Percentiles rank a stretch among this genome's conserved stretches.
Evolutionary conservation across 2,329 filamentous ascomycete genomes (phyloP).

Genomic region (Dryadomyces quercus-mongolicae): DNA sequence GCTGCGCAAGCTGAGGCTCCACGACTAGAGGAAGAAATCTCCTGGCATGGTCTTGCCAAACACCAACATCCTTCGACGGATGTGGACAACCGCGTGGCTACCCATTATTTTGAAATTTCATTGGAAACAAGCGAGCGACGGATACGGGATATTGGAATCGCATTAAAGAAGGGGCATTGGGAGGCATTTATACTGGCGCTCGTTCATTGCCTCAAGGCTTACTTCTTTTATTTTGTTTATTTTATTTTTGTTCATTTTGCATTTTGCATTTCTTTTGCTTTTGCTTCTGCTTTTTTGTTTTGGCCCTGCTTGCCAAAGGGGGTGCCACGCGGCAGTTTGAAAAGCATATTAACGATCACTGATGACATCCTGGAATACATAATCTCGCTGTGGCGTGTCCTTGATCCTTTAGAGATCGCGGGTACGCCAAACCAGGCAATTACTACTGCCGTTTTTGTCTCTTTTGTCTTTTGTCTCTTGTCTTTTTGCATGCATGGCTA

Average conservation of each 20-base stretch:
- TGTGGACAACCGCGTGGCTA: not conserved
- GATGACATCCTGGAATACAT: not conserved
- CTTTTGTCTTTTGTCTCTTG: not conserved
- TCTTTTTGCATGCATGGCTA: not conserved
- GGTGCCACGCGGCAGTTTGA: not conserved
- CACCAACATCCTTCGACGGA: not conserved
- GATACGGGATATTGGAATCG: not conserved
- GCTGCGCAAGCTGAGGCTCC: conserved; percentile 9
- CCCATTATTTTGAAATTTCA: not conserved
- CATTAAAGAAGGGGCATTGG: not conserved
- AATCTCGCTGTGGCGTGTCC: not conserved
- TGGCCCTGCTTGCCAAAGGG: not conserved
- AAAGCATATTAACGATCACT: not conserved
- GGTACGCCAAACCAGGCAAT: not conserved
- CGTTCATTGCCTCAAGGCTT: not conserved
- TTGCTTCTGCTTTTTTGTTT: not conserved
- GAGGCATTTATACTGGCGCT: not conserved
- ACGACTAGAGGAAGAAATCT: not conserved
- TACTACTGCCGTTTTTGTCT: not conserved
- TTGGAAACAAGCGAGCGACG: not conserved
- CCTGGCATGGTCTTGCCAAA: not conserved
- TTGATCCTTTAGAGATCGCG: not conserved
- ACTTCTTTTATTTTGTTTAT: not conserved
- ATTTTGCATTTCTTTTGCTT: no score
- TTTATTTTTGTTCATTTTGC: not conserved